Evolutionary conservation across 2,329 filamentous ascomycete genomes (phyloP).

Genomic region (Monilinia polystroma): DNA sequence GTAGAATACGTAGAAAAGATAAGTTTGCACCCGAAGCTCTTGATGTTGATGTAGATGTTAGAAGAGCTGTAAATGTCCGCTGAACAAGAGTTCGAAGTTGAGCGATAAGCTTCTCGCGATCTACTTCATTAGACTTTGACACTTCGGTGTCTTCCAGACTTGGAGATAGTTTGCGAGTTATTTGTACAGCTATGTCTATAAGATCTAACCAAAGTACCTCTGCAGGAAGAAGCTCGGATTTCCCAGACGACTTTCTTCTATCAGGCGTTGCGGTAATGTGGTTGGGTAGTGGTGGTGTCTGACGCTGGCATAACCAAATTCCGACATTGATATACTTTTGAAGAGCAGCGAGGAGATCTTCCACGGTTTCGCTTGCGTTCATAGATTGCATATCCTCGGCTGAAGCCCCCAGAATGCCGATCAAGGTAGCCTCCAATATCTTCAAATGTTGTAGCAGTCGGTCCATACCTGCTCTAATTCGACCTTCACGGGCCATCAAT

Average conservation of each 20-base stretch:
- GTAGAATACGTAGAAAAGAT: slow-evolving; percentile 84
- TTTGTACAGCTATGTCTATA: slow-evolving; percentile 59
- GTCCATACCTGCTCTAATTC: slow-evolving; percentile 78
- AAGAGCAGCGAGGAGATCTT: slow-evolving; percentile 72
- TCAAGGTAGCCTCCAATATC: slow-evolving; percentile 75
- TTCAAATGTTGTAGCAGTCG: slow-evolving; percentile 78
- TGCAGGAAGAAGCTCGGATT: slow-evolving; percentile 50
- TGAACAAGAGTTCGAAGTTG: slow-evolving; percentile 80
- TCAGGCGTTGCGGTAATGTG: slow-evolving; percentile 45
- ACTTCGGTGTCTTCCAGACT: slow-evolving; percentile 47
- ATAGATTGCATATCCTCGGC: slow-evolving; percentile 55
- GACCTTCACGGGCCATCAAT: slow-evolving; percentile 84
- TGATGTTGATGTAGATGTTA: slow-evolving; percentile 66
- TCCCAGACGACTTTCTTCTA: slow-evolving; percentile 49
- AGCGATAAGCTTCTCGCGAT: slow-evolving; percentile 60
- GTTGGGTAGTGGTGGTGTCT: slow-evolving; percentile 60
- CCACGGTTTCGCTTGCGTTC: slow-evolving; percentile 61
- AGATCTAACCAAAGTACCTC: slow-evolving; percentile 61
- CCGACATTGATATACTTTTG: slow-evolving; percentile 91
- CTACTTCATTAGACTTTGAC: slow-evolving; percentile 41
- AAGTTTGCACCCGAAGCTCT: slow-evolving; percentile 50
- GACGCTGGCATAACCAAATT: slow-evolving; percentile 90
- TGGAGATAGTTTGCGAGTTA: slow-evolving; percentile 63
- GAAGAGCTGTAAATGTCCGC: slow-evolving; percentile 82
- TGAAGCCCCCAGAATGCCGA: slow-evolving; percentile 66